Evolutionary conservation across 2,329 filamentous ascomycete species (phyloP).

Genomic region (Paracamarosporium sp.): DNA sequence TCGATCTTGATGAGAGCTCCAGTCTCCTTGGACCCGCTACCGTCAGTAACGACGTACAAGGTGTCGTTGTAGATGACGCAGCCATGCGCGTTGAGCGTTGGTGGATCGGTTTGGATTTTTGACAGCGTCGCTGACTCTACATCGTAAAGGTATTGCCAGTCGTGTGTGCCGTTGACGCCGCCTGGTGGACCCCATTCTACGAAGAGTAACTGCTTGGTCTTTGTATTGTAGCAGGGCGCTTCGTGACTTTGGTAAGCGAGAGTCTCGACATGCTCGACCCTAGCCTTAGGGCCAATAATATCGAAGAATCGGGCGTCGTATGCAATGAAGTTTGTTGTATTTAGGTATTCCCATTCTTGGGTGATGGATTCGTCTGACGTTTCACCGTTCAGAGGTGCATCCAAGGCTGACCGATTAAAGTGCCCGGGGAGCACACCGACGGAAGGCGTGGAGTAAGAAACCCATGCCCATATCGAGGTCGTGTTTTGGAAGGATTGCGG

Average conservation of each 20-base stretch:
- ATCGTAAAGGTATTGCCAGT: conserved; percentile 18
- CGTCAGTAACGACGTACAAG: conserved; percentile 19
- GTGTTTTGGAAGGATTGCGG: background rate
- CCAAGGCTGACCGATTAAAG: conserved; percentile 15
- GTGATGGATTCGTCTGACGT: background rate
- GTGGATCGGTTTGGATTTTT: conserved; percentile 17
- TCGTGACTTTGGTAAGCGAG: conserved; percentile 21
- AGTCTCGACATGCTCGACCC: conserved; percentile 14
- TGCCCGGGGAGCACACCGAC: conserved; percentile 9
- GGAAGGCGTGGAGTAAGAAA: conserved; percentile 12
- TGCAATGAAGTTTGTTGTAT: conserved; percentile 21
- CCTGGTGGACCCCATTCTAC: conserved; percentile 20
- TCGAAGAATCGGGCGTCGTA: conserved; percentile 22
- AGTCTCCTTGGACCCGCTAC: conserved; percentile 9
- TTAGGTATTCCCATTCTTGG: conserved; percentile 2
- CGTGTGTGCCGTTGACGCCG: conserved; percentile 15
- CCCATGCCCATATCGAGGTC: conserved; percentile 14
- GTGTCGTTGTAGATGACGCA: conserved; percentile 12
- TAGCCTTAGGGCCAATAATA: conserved; percentile 18
- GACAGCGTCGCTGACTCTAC: conserved; percentile 7
- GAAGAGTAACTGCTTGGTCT: conserved; percentile 18
- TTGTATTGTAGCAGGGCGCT: conserved; percentile 17
- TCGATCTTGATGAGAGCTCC: conserved; percentile 14
- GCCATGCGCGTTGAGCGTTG: conserved; percentile 16
- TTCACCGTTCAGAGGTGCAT: conserved; percentile 5